Percentiles rank a stretch among this genome's conserved stretches.
These are phyloP conservation scores for Hypoxylon cercidicola DNA, from an alignment of 495 filamentous ascomycete species.

Conservation along the genomic window DNA sequence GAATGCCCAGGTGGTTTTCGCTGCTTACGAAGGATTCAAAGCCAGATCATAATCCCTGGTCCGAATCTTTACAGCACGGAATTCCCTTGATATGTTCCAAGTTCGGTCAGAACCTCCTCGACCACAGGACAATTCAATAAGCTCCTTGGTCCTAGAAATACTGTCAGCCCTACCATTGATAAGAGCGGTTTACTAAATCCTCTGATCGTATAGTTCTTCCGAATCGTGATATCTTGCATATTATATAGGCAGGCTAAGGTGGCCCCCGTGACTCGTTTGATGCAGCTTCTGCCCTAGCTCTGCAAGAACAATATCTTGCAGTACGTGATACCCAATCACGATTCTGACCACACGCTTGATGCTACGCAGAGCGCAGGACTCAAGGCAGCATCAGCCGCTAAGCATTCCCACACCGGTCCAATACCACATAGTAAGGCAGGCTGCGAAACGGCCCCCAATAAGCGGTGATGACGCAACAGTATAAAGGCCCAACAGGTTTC, in stretches of 20 bases:
- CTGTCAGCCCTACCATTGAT: no score
- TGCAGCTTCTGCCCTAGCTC: not conserved
- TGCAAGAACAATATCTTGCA: conserved; percentile 16
- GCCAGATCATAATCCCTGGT: no score
- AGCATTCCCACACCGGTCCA: conserved; percentile 8
- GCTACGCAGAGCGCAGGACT: conserved; percentile 1
- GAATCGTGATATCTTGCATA: not conserved
- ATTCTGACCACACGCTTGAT: conserved; percentile 1
- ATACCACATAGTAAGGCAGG: no score
- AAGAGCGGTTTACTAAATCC: no score
- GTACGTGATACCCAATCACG: conserved; percentile 25
- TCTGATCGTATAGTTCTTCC: not conserved
- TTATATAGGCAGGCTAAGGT: not conserved
- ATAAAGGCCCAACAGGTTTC: conserved; percentile 3
- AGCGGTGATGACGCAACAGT: not conserved
- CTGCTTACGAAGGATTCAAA: no score
- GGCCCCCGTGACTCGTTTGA: not conserved
- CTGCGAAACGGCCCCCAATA: conserved; percentile 13
- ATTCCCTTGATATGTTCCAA: no score
- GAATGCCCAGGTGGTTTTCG: no score
- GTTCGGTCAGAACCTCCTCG: no score
- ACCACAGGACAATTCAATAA: no score
- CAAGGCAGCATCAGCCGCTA: conserved; percentile 21
- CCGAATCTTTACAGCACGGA: no score
- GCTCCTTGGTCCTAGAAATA: no score